phyloP scores from a whole-genome alignment of 202 grass and related monocot species.

The Elaeis oleifera region DNA sequence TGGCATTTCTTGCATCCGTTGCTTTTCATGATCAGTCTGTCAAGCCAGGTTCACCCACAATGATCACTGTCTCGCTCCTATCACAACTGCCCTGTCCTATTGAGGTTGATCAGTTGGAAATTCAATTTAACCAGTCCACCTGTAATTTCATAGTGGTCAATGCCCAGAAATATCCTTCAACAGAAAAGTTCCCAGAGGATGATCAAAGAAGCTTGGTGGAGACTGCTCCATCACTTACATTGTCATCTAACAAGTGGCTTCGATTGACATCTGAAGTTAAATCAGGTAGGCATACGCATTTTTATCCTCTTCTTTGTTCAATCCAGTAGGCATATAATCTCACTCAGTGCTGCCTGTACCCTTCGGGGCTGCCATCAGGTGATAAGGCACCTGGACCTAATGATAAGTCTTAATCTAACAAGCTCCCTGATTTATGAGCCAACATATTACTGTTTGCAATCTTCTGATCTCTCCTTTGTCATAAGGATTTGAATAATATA shows the following conservation, averaged over 20 bases:
- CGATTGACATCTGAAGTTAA: conserved; percentile 69
- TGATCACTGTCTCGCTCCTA: conserved; percentile 74
- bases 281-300: conserved; percentile 54
- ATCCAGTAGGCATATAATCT: too few relatives aligned
- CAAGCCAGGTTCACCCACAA: conserved; percentile 59
- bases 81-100: conserved; percentile 72
- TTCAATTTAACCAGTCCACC: conserved; percentile 77
- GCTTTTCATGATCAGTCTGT: conserved; percentile 90
- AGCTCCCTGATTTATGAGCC: too few relatives aligned
- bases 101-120: conserved; percentile 69
- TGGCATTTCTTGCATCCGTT: conserved; percentile 63
- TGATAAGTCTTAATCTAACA: too few relatives aligned
- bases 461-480: too few relatives aligned
- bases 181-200: conserved; percentile 20
- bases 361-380: too few relatives aligned
- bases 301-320: neutral
- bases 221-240: conserved; percentile 41
- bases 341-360: too few relatives aligned
- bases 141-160: conserved; percentile 75
- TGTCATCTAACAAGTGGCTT: conserved; percentile 75
- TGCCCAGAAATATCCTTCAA: conserved; percentile 34
- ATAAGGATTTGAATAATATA: too few relatives aligned
- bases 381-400: too few relatives aligned
- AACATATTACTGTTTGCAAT: too few relatives aligned
- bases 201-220: conserved; percentile 21